phyloP scores from a whole-genome alignment of 2,329 filamentous ascomycete species.

The Raffaelea arxii region DNA sequence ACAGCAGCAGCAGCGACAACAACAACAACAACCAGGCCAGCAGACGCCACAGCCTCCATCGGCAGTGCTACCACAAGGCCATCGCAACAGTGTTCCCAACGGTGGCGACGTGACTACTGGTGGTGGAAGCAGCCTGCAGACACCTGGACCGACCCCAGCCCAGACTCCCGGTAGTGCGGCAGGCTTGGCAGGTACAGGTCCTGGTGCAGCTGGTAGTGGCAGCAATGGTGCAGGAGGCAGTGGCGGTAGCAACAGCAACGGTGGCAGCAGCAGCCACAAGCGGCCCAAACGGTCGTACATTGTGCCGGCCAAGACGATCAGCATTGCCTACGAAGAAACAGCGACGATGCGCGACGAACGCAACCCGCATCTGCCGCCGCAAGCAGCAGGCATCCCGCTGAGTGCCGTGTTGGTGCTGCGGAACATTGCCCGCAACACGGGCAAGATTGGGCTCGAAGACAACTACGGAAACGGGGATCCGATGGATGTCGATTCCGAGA shows the following conservation, averaged over 20 bases:
- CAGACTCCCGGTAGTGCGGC: no score
- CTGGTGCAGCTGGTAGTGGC: not conserved
- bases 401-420: constrained; percentile 68
- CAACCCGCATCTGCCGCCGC: constrained; percentile 44
- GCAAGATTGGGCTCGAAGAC: constrained; percentile 40
- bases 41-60: constrained; percentile 1
- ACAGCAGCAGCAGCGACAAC: constrained; percentile 11
- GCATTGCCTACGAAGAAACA: constrained; percentile 46
- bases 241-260: constrained; percentile 4
- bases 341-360: constrained; percentile 45
- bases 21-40: not conserved
- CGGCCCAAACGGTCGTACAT: constrained; percentile 35
- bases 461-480: constrained; percentile 19
- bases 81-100: constrained; percentile 16
- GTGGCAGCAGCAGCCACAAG: constrained; percentile 16
- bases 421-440: constrained; percentile 62
- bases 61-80: constrained; percentile 13
- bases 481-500: constrained; percentile 5
- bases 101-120: constrained; percentile 12
- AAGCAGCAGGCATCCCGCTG: constrained; percentile 70
- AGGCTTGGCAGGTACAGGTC: not conserved
- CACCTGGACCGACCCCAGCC: not conserved
- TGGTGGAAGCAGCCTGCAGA: constrained; percentile 1
- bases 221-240: not conserved
- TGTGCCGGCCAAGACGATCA: constrained; percentile 45